Percentiles rank a stretch among this genome's conserved stretches.
These are phyloP conservation scores for Cyberlindnera lachancei DNA, from an alignment of 805 yeast genomes.

Conservation along the genomic window DNA sequence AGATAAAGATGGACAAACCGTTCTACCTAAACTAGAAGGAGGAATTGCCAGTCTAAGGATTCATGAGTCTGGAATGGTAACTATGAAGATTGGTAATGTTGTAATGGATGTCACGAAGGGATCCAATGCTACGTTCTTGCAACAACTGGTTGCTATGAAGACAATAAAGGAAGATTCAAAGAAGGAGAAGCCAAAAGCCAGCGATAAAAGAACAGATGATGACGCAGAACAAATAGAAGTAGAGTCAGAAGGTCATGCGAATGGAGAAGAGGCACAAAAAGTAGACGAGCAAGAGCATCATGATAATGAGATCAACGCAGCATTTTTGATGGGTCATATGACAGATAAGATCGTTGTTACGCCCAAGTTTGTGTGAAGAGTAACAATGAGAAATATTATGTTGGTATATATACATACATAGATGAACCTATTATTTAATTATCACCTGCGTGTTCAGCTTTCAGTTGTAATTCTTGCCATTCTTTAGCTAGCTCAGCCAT, in stretches of 20 bases:
- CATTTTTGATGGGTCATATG: slow-evolving; percentile 47
- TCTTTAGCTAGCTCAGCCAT: slow-evolving; percentile 62
- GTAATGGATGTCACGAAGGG: slow-evolving; percentile 68
- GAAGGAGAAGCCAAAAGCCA: slow-evolving; percentile 89
- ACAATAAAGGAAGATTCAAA: slow-evolving; percentile 98
- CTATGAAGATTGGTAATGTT: slow-evolving; percentile 66
- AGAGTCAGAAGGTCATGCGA: too few species aligned
- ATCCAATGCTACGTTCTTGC: slow-evolving; percentile 58
- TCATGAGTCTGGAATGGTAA: slow-evolving; percentile 77
- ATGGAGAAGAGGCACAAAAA: too few species aligned
- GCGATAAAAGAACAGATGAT: too few species aligned
- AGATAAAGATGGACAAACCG: slow-evolving; percentile 2
- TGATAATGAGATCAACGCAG: too few species aligned
- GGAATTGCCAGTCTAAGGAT: slow-evolving; percentile 64
- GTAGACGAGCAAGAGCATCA: too few species aligned
- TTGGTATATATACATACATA: neutral
- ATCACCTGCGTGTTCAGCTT: slow-evolving; percentile 8
- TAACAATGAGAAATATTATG: neutral
- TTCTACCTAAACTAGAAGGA: slow-evolving; percentile 34
- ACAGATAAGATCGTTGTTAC: slow-evolving; percentile 50
- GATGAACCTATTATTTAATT: too few species aligned
- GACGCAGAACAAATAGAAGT: too few species aligned
- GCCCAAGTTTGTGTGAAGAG: slow-evolving; percentile 32
- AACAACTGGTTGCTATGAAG: slow-evolving; percentile 78
- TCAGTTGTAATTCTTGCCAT: slow-evolving; percentile 41